Conservation (phyloP, 2,329 filamentous ascomycete species). For the Aspergillus candidus region DNA sequence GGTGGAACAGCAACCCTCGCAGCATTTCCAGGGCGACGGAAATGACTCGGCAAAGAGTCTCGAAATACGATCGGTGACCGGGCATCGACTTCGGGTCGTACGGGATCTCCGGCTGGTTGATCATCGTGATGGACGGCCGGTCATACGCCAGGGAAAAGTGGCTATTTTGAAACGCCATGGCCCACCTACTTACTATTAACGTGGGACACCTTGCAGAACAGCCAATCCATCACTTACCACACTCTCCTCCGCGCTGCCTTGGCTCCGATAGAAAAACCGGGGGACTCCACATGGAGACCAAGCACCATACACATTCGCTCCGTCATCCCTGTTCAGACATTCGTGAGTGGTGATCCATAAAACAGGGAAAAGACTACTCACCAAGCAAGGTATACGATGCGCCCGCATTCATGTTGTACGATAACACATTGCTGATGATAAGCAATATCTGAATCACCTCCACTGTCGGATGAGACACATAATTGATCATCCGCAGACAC, state of each 20-base stretch:
- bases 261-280: constrained; percentile 42
- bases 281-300: constrained; percentile 51
- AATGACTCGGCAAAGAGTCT: constrained; percentile 51
- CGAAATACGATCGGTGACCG: constrained; percentile 49
- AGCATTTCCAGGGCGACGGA: constrained; percentile 49
- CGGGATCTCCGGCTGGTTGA: constrained; percentile 43
- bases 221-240: constrained; percentile 24
- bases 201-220: not conserved
- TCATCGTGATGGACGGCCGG: constrained; percentile 48
- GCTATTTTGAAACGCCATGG: constrained; percentile 56
- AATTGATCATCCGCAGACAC: constrained; percentile 58
- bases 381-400: constrained; percentile 57
- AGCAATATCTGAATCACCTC: constrained; percentile 58
- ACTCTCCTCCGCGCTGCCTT: constrained; percentile 34
- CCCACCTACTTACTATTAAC: constrained; percentile 37
- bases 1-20: constrained; percentile 45
- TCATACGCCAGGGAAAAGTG: constrained; percentile 58
- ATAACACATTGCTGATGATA: constrained; percentile 57
- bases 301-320: constrained; percentile 50
- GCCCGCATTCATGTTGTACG: constrained; percentile 60
- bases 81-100: constrained; percentile 46
- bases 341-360: not conserved
- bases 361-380: constrained; percentile 21
- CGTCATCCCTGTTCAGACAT: constrained; percentile 23
- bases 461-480: constrained; percentile 55